Conservation (phyloP, 345 rosid genomes). For the Garcia nutans region DNA sequence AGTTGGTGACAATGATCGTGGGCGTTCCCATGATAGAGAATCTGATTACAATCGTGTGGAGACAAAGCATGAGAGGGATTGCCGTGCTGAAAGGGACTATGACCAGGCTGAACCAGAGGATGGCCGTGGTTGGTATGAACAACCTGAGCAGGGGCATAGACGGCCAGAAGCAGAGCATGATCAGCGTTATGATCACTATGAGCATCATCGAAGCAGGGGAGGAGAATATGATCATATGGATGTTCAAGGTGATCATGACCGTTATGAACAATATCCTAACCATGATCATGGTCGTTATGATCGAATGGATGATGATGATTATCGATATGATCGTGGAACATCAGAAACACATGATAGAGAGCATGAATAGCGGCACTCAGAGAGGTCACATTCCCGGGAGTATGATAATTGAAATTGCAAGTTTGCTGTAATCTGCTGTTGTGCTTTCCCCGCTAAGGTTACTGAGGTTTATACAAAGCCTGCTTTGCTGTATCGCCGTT, state of each 20-base stretch:
- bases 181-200: slow-evolving; percentile 37
- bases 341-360: slow-evolving; percentile 38
- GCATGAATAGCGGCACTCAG: slow-evolving; percentile 22
- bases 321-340: slow-evolving; percentile 43
- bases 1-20: slow-evolving; percentile 40
- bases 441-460: neutral
- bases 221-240: slow-evolving; percentile 38
- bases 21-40: slow-evolving; percentile 65
- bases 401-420: slow-evolving; percentile 16
- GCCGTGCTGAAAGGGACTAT: slow-evolving; percentile 56
- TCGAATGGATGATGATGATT: slow-evolving; percentile 61
- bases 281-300: slow-evolving; percentile 55
- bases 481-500: neutral
- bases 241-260: slow-evolving; percentile 51
- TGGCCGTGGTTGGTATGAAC: slow-evolving; percentile 55
- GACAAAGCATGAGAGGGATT: slow-evolving; percentile 57
- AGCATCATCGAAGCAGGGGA: slow-evolving; percentile 49
- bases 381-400: slow-evolving; percentile 28
- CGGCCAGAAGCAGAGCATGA: neutral
- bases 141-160: slow-evolving; percentile 49
- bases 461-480: neutral
- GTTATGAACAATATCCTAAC: slow-evolving; percentile 61
- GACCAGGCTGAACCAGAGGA: slow-evolving; percentile 55
- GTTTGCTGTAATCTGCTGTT: neutral
- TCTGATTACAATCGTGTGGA: slow-evolving; percentile 58